Evolutionary conservation across 352 stramenopile genomes (phyloP).

Genomic region (Pythium dissotocum): DNA sequence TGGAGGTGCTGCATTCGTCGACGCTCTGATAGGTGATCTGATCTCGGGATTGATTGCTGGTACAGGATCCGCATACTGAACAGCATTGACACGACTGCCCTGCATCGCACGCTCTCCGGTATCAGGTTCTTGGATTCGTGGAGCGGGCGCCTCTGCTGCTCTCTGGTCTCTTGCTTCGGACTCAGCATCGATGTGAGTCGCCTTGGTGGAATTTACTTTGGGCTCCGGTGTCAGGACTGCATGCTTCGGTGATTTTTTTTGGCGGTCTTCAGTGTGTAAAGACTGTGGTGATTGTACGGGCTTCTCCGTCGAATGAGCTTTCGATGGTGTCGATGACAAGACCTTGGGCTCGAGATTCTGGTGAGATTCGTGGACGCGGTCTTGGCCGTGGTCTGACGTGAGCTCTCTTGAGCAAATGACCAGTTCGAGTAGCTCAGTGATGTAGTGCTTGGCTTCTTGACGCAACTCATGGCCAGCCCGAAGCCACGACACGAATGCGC

Average conservation of each 20-base stretch:
- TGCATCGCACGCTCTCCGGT: neutral
- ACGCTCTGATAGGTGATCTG: neutral
- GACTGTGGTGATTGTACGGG: neutral
- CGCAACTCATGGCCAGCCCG: conserved; percentile 86
- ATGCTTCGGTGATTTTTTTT: neutral
- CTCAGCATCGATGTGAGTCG: neutral
- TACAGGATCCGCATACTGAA: neutral
- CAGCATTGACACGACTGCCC: neutral
- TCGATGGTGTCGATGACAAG: neutral
- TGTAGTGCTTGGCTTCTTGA: conserved; percentile 84
- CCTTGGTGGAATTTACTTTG: neutral
- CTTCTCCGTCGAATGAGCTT: neutral
- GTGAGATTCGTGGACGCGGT: neutral
- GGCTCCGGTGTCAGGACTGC: neutral
- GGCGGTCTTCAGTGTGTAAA: neutral
- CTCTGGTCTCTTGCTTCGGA: neutral
- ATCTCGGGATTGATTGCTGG: neutral
- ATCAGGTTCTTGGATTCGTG: neutral
- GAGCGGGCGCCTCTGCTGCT: neutral
- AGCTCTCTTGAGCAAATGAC: conserved; percentile 56
- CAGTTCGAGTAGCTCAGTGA: conserved; percentile 81
- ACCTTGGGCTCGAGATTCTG: neutral
- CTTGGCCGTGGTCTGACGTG: neutral
- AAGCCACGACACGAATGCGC: conserved; percentile 90
- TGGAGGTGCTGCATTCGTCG: neutral